phyloP scores from a whole-genome alignment of 2,329 filamentous ascomycete species.

The Hymenoscyphus fraxineus region DNA sequence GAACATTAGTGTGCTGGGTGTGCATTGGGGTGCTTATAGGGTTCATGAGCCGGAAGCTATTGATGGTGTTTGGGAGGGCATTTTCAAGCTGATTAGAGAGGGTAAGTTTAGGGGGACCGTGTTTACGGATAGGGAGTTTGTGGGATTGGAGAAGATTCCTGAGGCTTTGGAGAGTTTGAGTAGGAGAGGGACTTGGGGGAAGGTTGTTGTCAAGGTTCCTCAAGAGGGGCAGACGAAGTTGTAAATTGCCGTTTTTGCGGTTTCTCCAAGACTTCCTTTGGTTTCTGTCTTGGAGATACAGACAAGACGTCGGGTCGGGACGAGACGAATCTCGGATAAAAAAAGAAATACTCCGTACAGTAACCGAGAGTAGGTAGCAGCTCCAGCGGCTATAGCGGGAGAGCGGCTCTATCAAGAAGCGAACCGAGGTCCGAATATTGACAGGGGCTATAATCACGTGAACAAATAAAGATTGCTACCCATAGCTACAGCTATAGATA shows the following conservation, averaged over 20 bases:
- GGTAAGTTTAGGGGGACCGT: slow-evolving; percentile 80
- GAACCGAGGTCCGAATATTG: no score
- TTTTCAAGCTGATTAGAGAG: slow-evolving; percentile 71
- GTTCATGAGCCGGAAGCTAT: slow-evolving; percentile 68
- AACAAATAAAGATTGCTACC: no score
- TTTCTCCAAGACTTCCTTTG: no score
- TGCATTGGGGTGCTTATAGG: slow-evolving; percentile 88
- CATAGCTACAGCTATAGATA: no score
- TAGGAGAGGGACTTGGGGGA: slow-evolving; percentile 85
- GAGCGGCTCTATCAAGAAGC: no score
- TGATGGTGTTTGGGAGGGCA: slow-evolving; percentile 72
- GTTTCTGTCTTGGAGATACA: no score
- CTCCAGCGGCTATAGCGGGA: no score
- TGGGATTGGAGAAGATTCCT: slow-evolving; percentile 75
- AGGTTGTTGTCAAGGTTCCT: slow-evolving; percentile 85
- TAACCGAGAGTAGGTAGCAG: no score
- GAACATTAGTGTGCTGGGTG: slow-evolving; percentile 84
- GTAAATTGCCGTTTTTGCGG: slow-evolving; percentile 30
- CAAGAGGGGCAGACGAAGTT: slow-evolving; percentile 60
- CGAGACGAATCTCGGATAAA: no score
- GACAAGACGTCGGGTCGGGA: no score
- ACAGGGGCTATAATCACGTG: no score
- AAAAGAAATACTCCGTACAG: no score
- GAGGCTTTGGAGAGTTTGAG: slow-evolving; percentile 75
- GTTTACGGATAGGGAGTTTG: slow-evolving; percentile 77